Conservation (phyloP, 768 basidiomycete genomes). For the Vishniacozyma victoriae region DNA sequence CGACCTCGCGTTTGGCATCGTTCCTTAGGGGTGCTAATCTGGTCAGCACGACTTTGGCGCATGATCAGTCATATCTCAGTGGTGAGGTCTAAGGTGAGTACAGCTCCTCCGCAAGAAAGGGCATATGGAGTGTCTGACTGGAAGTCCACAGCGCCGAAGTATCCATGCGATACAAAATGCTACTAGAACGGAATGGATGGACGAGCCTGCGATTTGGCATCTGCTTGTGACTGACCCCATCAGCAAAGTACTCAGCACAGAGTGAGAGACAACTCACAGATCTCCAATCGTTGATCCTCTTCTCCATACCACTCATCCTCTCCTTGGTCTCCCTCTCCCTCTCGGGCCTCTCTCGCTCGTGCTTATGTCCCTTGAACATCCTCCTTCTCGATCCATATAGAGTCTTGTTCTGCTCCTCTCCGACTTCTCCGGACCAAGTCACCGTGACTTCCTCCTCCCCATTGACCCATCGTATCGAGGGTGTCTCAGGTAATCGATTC, state of each 20-base stretch:
- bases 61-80: too few species aligned
- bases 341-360: slow-evolving; percentile 28
- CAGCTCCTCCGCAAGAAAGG: too few species aligned
- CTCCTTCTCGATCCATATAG: slow-evolving; percentile 24
- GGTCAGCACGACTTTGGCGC: too few species aligned
- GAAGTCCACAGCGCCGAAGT: too few species aligned
- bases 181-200: slow-evolving; percentile 32
- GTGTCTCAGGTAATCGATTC: background rate
- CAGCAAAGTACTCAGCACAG: slow-evolving; percentile 1
- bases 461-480: slow-evolving; percentile 3
- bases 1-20: too few species aligned
- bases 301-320: slow-evolving; percentile 39
- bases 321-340: slow-evolving; percentile 27
- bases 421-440: slow-evolving; percentile 19
- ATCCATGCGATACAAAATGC: background rate
- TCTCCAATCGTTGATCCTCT: slow-evolving; percentile 38
- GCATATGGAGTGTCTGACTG: too few species aligned
- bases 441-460: slow-evolving; percentile 12
- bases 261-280: slow-evolving; percentile 21
- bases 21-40: too few species aligned
- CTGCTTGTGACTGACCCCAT: slow-evolving; percentile 15
- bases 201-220: slow-evolving; percentile 16
- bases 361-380: slow-evolving; percentile 42
- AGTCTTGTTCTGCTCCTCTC: slow-evolving; percentile 14
- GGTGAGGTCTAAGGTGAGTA: too few species aligned